Evolutionary conservation across 768 basidiomycete genomes (phyloP).

Genomic region (Leccinellum rugosiceps): DNA sequence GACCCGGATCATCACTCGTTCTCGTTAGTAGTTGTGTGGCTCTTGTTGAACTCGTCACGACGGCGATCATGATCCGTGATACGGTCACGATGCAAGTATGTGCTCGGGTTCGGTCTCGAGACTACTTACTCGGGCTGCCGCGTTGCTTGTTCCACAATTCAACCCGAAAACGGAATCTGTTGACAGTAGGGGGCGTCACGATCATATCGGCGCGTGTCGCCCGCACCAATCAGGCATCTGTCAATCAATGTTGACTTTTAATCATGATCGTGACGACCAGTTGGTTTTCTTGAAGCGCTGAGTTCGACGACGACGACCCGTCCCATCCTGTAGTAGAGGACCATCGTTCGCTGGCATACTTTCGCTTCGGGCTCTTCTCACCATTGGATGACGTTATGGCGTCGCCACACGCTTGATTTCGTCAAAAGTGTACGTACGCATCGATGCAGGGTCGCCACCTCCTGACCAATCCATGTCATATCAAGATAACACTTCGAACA

Average conservation of each 20-base stretch:
- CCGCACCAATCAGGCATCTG: neutral
- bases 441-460: neutral
- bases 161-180: neutral
- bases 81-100: neutral
- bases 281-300: neutral
- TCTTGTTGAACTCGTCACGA: neutral
- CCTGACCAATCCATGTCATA: neutral
- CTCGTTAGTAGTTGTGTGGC: neutral
- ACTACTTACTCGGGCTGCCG: neutral
- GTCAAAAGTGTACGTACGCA: neutral
- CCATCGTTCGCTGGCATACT: neutral
- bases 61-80: neutral
- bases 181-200: neutral
- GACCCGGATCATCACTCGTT: neutral
- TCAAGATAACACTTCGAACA: neutral
- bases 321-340: neutral
- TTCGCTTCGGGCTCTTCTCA: neutral
- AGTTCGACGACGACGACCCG: too few relatives aligned
- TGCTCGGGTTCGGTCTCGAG: neutral
- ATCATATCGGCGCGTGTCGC: neutral
- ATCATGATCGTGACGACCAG: neutral
- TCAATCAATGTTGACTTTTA: neutral
- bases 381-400: neutral
- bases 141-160: neutral
- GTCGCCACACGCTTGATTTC: neutral